Evolutionary conservation across 2,329 filamentous ascomycete species (phyloP).

Genomic region (Fusarium abutilonis): DNA sequence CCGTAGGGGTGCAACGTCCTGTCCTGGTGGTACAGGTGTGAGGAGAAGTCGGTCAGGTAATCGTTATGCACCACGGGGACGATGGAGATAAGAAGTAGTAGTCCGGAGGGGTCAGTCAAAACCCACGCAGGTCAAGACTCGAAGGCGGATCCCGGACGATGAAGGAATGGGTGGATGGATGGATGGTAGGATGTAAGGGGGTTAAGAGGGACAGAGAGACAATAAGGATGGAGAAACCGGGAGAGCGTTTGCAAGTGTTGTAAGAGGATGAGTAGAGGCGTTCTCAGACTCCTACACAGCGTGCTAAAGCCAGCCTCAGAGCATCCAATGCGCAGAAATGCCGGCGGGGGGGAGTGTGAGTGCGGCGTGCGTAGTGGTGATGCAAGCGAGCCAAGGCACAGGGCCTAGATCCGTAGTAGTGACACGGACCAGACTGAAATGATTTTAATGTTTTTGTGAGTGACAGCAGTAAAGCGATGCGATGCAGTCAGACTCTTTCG

Average conservation of each 20-base stretch:
- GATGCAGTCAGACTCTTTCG: conserved; percentile 13
- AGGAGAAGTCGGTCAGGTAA: conserved; percentile 30
- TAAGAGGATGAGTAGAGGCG: conserved; percentile 40
- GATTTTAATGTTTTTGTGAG: conserved; percentile 16
- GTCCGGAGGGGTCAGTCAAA: conserved; percentile 25
- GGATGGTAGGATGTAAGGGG: conserved; percentile 24
- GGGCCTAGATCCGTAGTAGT: conserved; percentile 46
- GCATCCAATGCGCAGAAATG: conserved; percentile 39
- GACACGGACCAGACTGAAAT: conserved; percentile 32
- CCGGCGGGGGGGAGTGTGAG: conserved; percentile 40
- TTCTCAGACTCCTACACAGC: conserved; percentile 38
- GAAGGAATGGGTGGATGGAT: conserved; percentile 31
- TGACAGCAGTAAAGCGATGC: conserved; percentile 17
- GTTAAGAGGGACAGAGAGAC: conserved; percentile 20
- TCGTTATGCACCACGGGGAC: conserved; percentile 25
- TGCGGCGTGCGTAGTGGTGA: conserved; percentile 45
- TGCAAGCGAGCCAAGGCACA: conserved; percentile 46
- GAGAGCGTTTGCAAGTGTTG: conserved; percentile 35
- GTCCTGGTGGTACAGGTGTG: conserved; percentile 36
- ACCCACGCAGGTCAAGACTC: conserved; percentile 23
- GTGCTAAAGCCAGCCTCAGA: conserved; percentile 37
- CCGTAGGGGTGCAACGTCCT: conserved; percentile 17
- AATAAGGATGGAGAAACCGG: conserved; percentile 29
- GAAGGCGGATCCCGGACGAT: conserved; percentile 33
- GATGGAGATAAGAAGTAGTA: conserved; percentile 40